phyloP scores from a whole-genome alignment of 2,329 filamentous ascomycete species.

The Fusarium solani-melongenae region DNA sequence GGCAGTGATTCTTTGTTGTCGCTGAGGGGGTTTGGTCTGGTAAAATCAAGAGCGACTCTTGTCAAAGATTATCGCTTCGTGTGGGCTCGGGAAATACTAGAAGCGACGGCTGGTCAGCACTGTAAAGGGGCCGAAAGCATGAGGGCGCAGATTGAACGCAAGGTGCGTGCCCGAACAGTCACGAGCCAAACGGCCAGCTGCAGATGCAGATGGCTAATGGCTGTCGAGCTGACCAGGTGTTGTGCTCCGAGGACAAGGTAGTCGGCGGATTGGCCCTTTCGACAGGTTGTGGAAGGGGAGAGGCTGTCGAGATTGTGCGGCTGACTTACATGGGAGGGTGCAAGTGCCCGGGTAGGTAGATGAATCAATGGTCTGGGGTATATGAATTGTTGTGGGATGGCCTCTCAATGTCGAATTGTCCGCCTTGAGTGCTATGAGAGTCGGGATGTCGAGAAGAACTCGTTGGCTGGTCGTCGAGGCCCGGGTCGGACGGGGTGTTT shows the following conservation, averaged over 20 bases:
- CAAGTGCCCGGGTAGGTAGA: constrained; percentile 9
- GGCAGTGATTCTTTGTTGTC: not conserved
- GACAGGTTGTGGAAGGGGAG: constrained; percentile 12
- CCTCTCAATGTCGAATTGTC: not conserved
- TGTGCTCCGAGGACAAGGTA: constrained; percentile 32
- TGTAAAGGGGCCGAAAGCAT: not conserved
- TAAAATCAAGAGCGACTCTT: not conserved
- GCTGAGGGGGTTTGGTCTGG: not conserved
- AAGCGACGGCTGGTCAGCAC: constrained; percentile 22
- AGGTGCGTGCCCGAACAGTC: constrained; percentile 25
- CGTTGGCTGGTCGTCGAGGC: constrained; percentile 5
- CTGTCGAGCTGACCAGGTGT: constrained; percentile 25
- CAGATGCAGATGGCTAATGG: constrained; percentile 40
- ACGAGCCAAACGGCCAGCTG: constrained; percentile 42
- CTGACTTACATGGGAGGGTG: constrained; percentile 40
- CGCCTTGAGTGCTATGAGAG: constrained; percentile 5
- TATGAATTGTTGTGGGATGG: constrained; percentile 2
- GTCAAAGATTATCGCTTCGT: not conserved
- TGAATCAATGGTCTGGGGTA: constrained; percentile 11
- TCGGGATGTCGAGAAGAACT: constrained; percentile 11
- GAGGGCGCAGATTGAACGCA: constrained; percentile 16
- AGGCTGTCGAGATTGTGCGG: constrained; percentile 20
- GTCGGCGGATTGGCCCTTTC: constrained; percentile 6
- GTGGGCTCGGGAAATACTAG: constrained; percentile 12
- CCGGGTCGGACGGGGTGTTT: constrained; percentile 21